Base-by-base conservation (phyloP, 495 filamentous ascomycete species). In the Oleoguttula mirabilis region DNA sequence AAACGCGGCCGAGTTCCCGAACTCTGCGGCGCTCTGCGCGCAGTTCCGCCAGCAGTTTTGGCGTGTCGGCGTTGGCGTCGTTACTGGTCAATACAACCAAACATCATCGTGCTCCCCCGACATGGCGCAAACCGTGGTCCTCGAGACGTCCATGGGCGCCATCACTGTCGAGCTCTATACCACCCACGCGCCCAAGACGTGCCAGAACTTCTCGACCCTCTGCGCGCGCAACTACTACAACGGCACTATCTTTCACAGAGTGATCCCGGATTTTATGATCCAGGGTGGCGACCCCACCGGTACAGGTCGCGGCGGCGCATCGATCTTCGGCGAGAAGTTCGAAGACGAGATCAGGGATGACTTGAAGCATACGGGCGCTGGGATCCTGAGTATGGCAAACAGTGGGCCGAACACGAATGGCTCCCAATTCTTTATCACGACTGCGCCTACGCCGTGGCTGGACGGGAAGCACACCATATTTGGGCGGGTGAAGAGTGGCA, bases 381-480 rank as follows among this genome's bases (percentile, higher is more conserved):
- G 90, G 1, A 69, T 96, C 8, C 61, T 98, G 49, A 88, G 81
- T 60, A 96, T 98, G 90, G 90, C 90, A 43, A 98, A 98, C 60
- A 80, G 77, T 7, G 90, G 90, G 1, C 84, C 84, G 8, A 81
- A 98, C 57, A 93, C 90, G 36, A 96, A 96, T 62, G 92, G 90
- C 27, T 80, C 75, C 46, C 76, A 81, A 39, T 78, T 80, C 57
- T 98, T 96, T 61, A 76, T 98, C 44, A 96, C 92, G 5, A 70
- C 95, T 31, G 90, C 87, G 24, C 92, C 92, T 2, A 90, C 92
- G 15, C 90, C 90, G 1, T 96, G 90, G 90, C 64, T 98, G 45
- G 92, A 98, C 64, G 87, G 86, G 21, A 94, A 94, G 61, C 90
- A 98, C 63, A 94, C 90, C 4, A 94, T 98, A 51, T 98, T 98